phyloP scores from a whole-genome alignment of 2,329 filamentous ascomycete genomes.

The Claviceps pusilla region DNA sequence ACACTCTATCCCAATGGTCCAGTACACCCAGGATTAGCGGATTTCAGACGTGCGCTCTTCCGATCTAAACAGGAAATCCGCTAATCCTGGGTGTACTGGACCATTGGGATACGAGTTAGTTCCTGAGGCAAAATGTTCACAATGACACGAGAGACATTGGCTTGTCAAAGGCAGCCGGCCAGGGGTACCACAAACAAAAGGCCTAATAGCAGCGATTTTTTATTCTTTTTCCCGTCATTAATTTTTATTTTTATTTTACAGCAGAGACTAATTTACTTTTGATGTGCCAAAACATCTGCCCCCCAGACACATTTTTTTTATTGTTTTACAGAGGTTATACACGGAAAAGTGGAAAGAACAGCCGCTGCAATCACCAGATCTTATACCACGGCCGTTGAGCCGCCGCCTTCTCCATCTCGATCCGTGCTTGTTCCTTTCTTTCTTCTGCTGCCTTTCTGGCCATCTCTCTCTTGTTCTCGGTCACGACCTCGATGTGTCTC shows the following conservation, averaged over 20 bases:
- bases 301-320: too few relatives aligned
- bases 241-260: not conserved
- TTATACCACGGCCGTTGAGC: constrained; percentile 37
- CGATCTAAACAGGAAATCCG: not conserved
- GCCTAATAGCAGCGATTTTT: not conserved
- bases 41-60: too few relatives aligned
- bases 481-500: constrained; percentile 55
- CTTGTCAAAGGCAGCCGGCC: not conserved
- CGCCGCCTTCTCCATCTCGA: constrained; percentile 19
- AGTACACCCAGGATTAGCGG: not conserved
- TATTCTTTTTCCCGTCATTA: not conserved
- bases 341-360: not conserved
- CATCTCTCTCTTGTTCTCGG: constrained; percentile 35
- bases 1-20: not conserved
- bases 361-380: constrained; percentile 31
- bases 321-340: not conserved
- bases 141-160: not conserved
- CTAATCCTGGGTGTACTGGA: not conserved
- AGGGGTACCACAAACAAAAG: not conserved
- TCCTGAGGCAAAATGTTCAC: not conserved
- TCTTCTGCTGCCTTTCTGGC: constrained; percentile 31
- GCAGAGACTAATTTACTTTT: not conserved
- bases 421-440: constrained; percentile 17
- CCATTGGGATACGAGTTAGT: not conserved
- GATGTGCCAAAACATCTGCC: not conserved